Evolutionary conservation across 2,329 filamentous ascomycete species (phyloP).

Genomic region (Lachnellula cervina): DNA sequence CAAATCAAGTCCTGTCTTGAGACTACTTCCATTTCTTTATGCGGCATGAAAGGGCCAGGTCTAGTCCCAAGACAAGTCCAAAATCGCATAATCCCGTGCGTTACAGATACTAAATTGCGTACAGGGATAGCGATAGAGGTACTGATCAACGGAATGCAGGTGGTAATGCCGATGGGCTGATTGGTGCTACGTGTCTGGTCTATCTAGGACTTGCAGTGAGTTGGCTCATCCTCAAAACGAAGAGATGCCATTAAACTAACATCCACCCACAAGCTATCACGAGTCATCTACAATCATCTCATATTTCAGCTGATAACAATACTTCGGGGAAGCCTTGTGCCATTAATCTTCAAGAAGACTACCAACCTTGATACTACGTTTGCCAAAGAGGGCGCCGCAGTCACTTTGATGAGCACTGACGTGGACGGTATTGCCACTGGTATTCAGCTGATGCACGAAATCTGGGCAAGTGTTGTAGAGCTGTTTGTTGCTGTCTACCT

Average conservation of each 20-base stretch:
- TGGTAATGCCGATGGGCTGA: neutral
- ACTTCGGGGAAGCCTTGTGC: neutral
- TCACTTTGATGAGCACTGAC: constrained; percentile 39
- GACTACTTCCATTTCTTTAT: too few species aligned
- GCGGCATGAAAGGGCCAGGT: too few species aligned
- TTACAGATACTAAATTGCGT: too few species aligned
- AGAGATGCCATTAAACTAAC: too few species aligned
- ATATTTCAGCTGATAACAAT: neutral
- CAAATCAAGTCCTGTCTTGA: too few species aligned
- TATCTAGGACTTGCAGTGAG: neutral
- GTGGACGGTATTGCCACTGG: constrained; percentile 27
- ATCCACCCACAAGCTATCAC: too few species aligned
- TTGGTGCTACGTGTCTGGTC: neutral
- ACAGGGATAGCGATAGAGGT: too few species aligned
- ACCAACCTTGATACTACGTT: neutral
- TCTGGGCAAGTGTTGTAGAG: constrained; percentile 36
- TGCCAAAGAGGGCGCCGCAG: neutral
- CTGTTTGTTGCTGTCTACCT: constrained; percentile 33
- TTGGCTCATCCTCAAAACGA: too few species aligned
- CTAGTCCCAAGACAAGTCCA: too few species aligned
- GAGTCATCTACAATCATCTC: neutral
- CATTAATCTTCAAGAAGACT: neutral
- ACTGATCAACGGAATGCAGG: neutral
- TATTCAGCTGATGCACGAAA: constrained; percentile 28
- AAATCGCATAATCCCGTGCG: too few species aligned